Evolutionary conservation across 2,329 filamentous ascomycete genomes (phyloP), one percentile per base, ranked within the genome.

Genomic region (Microsporum canis): DNA sequence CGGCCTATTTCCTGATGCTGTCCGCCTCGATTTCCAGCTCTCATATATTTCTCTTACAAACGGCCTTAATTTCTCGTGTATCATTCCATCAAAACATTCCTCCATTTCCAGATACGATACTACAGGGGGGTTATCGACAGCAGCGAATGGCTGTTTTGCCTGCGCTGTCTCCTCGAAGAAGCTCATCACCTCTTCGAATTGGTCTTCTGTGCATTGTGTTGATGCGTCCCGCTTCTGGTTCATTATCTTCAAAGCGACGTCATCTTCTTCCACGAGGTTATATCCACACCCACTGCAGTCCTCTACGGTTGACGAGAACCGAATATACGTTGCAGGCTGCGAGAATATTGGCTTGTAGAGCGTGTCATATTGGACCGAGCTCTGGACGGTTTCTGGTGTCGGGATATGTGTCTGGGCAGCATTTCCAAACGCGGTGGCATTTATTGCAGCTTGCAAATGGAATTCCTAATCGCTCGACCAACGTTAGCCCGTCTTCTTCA

Each of bases 251-350:
- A 99, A 82, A 71, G 89, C 96, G 61, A 82, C 84, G 73, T 91
- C 88, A 76, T 99, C 94, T 70, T 95, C 90, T 66, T 87, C 86
- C 33, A 86, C 91, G 88, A 97, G 92, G 77, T 95, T 91, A 85
- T 99, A 99, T 68, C 87, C 84, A 72, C 87, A 88, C 69, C 89
- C 88, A 70, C 90, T 87, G 69, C 88, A 95, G 76, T 99, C 94
- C 77, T 99, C 94, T 64, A 99, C 92, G 2, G 94, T 99, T 67
- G 95, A 92, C 65, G 94, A 97, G 78, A 95, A 97, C 66, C 92
- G 90, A 72, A 99, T 96, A 76, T 97, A 97, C 64, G 91, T 94
- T 64, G 87, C 85, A 59, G 94, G 91, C 74, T 95, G 88, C 69
- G 86, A 83, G 76, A 92, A 96, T 62, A 80, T 79, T 66, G 83